Base-by-base conservation (phyloP, 108 stramenopile species). In the Aurantiochytrium sp. region DNA sequence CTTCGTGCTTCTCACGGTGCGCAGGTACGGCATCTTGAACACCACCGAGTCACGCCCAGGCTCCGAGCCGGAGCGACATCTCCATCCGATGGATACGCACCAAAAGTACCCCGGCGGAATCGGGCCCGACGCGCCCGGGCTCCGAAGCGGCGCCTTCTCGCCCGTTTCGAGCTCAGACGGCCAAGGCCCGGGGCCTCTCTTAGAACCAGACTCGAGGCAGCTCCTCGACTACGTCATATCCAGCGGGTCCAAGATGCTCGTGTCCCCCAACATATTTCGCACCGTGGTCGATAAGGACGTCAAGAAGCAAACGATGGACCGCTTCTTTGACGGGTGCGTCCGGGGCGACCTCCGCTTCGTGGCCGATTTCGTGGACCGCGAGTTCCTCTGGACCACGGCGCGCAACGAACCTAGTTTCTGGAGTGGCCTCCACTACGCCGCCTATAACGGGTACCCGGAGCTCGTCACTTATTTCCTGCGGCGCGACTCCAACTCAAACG, bases 271-370 rank as follows among this genome's bases (percentile, higher is more conserved):
- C 45, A 39, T 2, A 19, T 81, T 81, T 81, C 73, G 36, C 45
- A 48, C 42, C 31, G 27, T 15, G 10, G 10, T 68, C 10, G 30
- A 68, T 15, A 6, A 6, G 15, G 68, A 68, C 19, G 10, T 31
- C 31, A 15, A 10, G 6, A 32, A 32, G 27, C n/a, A 31, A 15
- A 24, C 45, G 19, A 3, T 41, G 2, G 42, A 81, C 0, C 50
- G 32, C 19, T 81, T 81, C 73, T 81, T 81, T 2, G 73, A 81
- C 12, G 73, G 73, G 10, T 81, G 73, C 45, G 73, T 81, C 10
- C 73, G 73, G 6, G 73, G 73, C 45, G 39, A 81, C 45, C 45
- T 39, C 6, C 42, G 73, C 2, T 81, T 81, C 24, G 45, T 81
- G 42, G 39, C 39, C 1, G 73, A 81, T 48, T 81, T 81, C 24